A percentile compares a stretch with the other conserved stretches of the same genome.
Evolutionary conservation across 208 protist genomes (phyloP).

Genomic region (Wallacemonas rigidus): DNA sequence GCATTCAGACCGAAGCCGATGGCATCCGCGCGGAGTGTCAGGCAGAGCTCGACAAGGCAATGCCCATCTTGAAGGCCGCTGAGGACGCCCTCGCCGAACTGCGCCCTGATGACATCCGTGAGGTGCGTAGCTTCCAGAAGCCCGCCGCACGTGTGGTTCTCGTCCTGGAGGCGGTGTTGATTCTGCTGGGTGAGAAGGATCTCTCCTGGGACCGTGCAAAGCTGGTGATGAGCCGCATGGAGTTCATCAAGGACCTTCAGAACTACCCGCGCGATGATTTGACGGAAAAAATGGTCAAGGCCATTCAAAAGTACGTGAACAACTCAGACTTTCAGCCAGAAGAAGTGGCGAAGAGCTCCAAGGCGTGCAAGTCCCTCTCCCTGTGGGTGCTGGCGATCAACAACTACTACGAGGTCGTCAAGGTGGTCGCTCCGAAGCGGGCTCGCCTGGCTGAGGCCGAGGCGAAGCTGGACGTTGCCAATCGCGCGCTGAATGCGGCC

Average conservation of each 20-base stretch:
- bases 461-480: conserved; percentile 80
- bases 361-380: conserved; percentile 94
- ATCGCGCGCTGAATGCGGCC: conserved; percentile 65
- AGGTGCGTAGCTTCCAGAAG: conserved; percentile 93
- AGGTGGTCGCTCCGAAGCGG: conserved; percentile 90
- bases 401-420: conserved; percentile 94
- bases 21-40: conserved; percentile 91
- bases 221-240: conserved; percentile 91
- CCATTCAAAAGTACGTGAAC: conserved; percentile 94
- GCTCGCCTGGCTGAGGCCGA: conserved; percentile 80
- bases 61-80: conserved; percentile 93
- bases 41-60: conserved; percentile 93
- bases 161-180: conserved; percentile 93
- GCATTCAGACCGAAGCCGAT: conserved; percentile 90
- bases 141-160: conserved; percentile 91
- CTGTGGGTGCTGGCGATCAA: conserved; percentile 96
- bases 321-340: conserved; percentile 94
- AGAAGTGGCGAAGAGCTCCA: conserved; percentile 92
- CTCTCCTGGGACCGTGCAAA: conserved; percentile 93
- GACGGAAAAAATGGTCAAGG: conserved; percentile 79
- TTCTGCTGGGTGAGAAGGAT: conserved; percentile 92
- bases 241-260: conserved; percentile 93
- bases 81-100: conserved; percentile 94
- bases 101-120: conserved; percentile 91
- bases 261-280: conserved; percentile 94